phyloP scores from a whole-genome alignment of 2,329 filamentous ascomycete species.

The Didymosphaeria variabile region DNA sequence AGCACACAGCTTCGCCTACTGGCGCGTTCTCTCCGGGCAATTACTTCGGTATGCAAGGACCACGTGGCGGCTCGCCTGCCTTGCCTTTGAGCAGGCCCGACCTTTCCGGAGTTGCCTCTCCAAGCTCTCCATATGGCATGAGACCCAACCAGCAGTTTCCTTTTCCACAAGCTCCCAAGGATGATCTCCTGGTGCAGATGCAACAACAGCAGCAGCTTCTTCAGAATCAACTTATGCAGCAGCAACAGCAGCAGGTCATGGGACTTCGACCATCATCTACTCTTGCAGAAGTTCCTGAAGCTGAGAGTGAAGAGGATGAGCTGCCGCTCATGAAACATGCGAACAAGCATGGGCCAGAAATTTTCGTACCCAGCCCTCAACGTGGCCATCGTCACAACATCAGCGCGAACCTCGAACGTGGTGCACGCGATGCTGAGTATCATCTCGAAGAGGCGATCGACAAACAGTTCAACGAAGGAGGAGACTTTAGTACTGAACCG shows the following conservation, averaged over 20 bases:
- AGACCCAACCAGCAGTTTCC: slow-evolving; percentile 56
- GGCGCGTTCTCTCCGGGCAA: slow-evolving; percentile 53
- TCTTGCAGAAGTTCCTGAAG: slow-evolving; percentile 77
- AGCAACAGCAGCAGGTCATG: slow-evolving; percentile 60
- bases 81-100: slow-evolving; percentile 46
- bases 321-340: slow-evolving; percentile 50
- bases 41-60: slow-evolving; percentile 49
- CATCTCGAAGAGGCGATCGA: slow-evolving; percentile 83
- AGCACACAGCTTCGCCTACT: slow-evolving; percentile 67
- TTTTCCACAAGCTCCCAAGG: slow-evolving; percentile 44
- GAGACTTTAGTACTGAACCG: slow-evolving; percentile 68
- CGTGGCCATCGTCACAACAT: slow-evolving; percentile 73
- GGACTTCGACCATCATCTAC: slow-evolving; percentile 56
- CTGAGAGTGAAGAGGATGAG: slow-evolving; percentile 69
- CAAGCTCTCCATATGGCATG: slow-evolving; percentile 70
- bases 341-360: slow-evolving; percentile 57
- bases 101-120: slow-evolving; percentile 47
- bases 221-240: slow-evolving; percentile 64
- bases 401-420: slow-evolving; percentile 80
- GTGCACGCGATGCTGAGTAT: slow-evolving; percentile 86
- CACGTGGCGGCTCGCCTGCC: slow-evolving; percentile 56
- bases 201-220: slow-evolving; percentile 61
- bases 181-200: slow-evolving; percentile 56
- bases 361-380: slow-evolving; percentile 68
- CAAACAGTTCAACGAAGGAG: slow-evolving; percentile 79